A percentile compares a stretch with the other conserved stretches of the same genome.
phyloP scores from a whole-genome alignment of 495 filamentous ascomycete species.

The Choiromyces venosus region DNA sequence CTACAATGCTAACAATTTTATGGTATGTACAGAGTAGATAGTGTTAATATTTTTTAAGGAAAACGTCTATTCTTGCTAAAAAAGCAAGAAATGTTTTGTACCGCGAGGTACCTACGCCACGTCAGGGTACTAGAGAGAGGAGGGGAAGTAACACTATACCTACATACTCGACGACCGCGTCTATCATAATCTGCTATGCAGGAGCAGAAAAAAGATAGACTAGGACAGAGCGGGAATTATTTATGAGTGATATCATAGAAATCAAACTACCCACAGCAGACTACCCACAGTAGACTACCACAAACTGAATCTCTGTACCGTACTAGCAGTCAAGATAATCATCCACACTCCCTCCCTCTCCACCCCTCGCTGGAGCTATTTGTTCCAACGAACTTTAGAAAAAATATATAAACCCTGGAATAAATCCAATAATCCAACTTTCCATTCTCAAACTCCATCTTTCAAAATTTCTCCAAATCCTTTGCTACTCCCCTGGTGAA shows the following conservation, averaged over 20 bases:
- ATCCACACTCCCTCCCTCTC: background rate
- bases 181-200: background rate
- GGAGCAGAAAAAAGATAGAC: background rate
- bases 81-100: constrained; percentile 3
- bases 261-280: background rate
- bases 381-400: background rate
- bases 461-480: background rate
- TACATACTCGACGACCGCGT: background rate
- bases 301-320: background rate
- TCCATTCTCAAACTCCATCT: background rate
- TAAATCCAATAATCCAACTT: background rate
- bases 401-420: background rate
- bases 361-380: background rate
- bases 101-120: background rate
- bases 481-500: too few relatives aligned
- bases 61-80: background rate
- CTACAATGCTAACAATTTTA: background rate
- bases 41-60: background rate
- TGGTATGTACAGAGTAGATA: background rate
- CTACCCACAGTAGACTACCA: background rate
- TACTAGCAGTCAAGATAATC: background rate
- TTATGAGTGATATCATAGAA: background rate
- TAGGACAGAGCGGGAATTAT: background rate
- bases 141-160: background rate
- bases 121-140: too few relatives aligned